A percentile compares a stretch with the other conserved stretches of the same genome.
phyloP scores from a whole-genome alignment of 768 basidiomycete genomes.

The Trametes coccinea region DNA sequence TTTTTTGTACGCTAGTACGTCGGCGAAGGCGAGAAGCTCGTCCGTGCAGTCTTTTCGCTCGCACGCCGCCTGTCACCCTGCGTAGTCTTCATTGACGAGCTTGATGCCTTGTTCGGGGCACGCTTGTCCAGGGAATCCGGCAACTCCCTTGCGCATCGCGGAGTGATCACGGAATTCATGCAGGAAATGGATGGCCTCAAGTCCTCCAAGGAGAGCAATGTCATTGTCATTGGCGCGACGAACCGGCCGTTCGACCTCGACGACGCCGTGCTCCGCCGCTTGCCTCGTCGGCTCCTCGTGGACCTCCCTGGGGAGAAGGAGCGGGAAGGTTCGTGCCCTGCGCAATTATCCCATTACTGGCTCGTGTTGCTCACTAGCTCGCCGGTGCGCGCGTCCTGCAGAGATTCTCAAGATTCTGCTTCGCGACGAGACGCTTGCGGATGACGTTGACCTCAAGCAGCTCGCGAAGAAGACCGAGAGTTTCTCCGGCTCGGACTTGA shows the following conservation, averaged over 20 bases:
- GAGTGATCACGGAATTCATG: slow-evolving; percentile 92
- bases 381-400: slow-evolving; percentile 32
- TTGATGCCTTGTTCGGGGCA: slow-evolving; percentile 90
- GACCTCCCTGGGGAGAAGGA: slow-evolving; percentile 88
- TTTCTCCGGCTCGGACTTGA: slow-evolving; percentile 94
- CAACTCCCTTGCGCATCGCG: slow-evolving; percentile 80
- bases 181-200: slow-evolving; percentile 95
- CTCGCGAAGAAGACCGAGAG: slow-evolving; percentile 75
- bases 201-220: slow-evolving; percentile 72
- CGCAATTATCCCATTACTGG: slow-evolving; percentile 2
- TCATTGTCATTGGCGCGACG: slow-evolving; percentile 93
- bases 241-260: slow-evolving; percentile 90
- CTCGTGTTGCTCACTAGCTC: neutral
- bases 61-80: slow-evolving; percentile 87
- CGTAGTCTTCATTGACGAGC: slow-evolving; percentile 93
- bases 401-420: slow-evolving; percentile 88
- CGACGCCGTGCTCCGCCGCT: slow-evolving; percentile 86
- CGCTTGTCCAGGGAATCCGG: slow-evolving; percentile 78
- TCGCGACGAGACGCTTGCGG: slow-evolving; percentile 70
- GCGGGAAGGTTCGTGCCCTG: slow-evolving; percentile 62
- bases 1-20: slow-evolving; percentile 56
- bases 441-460: slow-evolving; percentile 59
- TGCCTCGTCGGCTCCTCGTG: slow-evolving; percentile 84
- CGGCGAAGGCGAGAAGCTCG: slow-evolving; percentile 88
- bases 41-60: slow-evolving; percentile 84